Conservation (phyloP, 495 filamentous ascomycete species). For the Xylaria telfairii region DNA sequence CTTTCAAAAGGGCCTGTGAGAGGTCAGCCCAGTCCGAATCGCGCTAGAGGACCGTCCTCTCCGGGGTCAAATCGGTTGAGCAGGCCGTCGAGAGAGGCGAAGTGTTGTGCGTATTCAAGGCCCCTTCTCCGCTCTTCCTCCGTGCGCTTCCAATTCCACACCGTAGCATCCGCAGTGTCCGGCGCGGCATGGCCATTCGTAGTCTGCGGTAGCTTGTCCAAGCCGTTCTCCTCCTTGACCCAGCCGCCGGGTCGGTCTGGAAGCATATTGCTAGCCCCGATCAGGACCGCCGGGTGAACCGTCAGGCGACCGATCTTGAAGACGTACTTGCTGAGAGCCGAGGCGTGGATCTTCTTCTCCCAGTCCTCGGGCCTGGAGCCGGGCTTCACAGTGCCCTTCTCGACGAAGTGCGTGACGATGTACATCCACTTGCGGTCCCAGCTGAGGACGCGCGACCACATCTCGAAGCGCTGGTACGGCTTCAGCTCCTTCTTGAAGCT, state of each 20-base stretch:
- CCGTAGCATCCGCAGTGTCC: slow-evolving; percentile 32
- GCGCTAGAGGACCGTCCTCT: slow-evolving; percentile 53
- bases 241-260: slow-evolving; percentile 62
- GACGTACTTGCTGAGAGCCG: slow-evolving; percentile 63
- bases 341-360: slow-evolving; percentile 57
- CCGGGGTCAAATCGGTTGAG: slow-evolving; percentile 55
- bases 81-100: slow-evolving; percentile 58
- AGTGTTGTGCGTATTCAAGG: slow-evolving; percentile 54
- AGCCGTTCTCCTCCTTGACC: slow-evolving; percentile 45
- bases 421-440: slow-evolving; percentile 71
- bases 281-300: slow-evolving; percentile 77
- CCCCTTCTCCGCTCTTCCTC: slow-evolving; percentile 55
- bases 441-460: slow-evolving; percentile 69
- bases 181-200: slow-evolving; percentile 37
- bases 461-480: slow-evolving; percentile 72
- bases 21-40: slow-evolving; percentile 50
- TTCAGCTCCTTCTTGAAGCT: slow-evolving; percentile 73
- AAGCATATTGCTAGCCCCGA: slow-evolving; percentile 71
- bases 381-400: slow-evolving; percentile 58
- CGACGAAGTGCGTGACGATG: slow-evolving; percentile 58
- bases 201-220: not conserved
- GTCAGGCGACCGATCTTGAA: slow-evolving; percentile 80
- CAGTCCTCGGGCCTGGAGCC: slow-evolving; percentile 39
- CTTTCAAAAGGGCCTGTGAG: slow-evolving; percentile 18
- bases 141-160: slow-evolving; percentile 58